These are phyloP conservation scores for Spergularia bocconei DNA, from an alignment of 148 eudicot species.

Conservation along the genomic window DNA sequence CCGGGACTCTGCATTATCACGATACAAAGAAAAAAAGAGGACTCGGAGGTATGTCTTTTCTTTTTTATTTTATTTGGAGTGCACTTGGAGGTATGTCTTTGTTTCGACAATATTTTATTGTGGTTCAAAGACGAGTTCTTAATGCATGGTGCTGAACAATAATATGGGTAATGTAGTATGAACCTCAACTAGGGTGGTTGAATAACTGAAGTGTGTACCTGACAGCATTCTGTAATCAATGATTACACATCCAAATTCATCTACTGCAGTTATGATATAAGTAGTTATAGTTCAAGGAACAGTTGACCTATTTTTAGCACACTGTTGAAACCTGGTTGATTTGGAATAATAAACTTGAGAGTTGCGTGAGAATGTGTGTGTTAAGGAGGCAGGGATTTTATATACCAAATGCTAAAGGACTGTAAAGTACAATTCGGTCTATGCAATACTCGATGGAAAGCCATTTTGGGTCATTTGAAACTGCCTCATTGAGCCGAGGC, in stretches of 20 bases:
- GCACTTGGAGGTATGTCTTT: constrained; percentile 58
- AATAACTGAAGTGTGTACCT: background rate
- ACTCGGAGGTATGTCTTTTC: constrained; percentile 58
- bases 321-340: background rate
- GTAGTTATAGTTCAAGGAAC: background rate
- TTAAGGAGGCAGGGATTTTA: background rate
- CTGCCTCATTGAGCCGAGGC: too few species aligned
- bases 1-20: constrained; percentile 64
- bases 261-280: background rate
- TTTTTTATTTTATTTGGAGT: too few species aligned
- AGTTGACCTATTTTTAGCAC: background rate
- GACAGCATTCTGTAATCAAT: background rate
- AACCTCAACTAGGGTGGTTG: too few species aligned
- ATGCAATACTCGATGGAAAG: too few species aligned
- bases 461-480: too few species aligned
- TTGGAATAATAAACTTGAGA: background rate
- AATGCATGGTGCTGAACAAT: background rate
- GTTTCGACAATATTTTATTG: background rate
- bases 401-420: too few species aligned
- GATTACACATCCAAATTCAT: background rate
- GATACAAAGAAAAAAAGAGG: constrained; percentile 88
- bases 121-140: background rate
- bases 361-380: background rate
- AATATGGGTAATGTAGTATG: background rate
- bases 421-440: too few species aligned